phyloP scores from a whole-genome alignment of 768 basidiomycete species.

The Tubosaeta brunneosetosa region DNA sequence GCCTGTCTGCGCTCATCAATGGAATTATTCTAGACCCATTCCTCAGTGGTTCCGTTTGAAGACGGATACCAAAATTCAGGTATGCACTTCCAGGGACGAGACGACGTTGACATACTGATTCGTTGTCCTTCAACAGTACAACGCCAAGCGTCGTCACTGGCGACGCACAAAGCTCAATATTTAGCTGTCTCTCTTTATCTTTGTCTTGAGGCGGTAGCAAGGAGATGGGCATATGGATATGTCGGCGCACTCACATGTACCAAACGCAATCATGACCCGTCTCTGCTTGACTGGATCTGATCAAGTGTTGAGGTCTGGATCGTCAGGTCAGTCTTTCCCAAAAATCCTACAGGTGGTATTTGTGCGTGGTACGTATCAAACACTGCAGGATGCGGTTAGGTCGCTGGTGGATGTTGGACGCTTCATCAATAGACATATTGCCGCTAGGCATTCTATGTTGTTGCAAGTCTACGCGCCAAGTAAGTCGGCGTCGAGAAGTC shows the following conservation, averaged over 20 bases:
- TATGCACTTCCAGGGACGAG: conserved; percentile 27
- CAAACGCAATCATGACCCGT: conserved; percentile 17
- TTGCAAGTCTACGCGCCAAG: no score
- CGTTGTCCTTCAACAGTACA: conserved; percentile 50
- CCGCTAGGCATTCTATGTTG: no score
- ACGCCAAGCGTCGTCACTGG: conserved; percentile 98
- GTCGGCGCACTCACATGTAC: conserved; percentile 24
- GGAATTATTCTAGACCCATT: conserved; percentile 62
- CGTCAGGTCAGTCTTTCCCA: not conserved
- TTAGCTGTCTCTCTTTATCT: conserved; percentile 37
- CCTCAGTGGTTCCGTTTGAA: conserved; percentile 99
- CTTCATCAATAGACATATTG: no score
- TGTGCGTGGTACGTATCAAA: no score
- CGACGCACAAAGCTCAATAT: conserved; percentile 98
- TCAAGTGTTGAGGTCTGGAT: not conserved
- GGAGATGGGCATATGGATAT: conserved; percentile 11
- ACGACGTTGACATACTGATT: not conserved
- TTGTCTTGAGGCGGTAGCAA: not conserved
- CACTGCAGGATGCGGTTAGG: no score
- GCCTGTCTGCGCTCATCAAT: not conserved
- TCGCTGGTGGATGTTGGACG: no score
- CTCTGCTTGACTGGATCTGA: no score
- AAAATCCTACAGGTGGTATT: not conserved
- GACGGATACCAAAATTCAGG: conserved; percentile 93
- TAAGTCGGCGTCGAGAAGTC: no score